These are phyloP conservation scores for Flaveria bidentis DNA, from an alignment of 129 eudicot species.

Conservation along the genomic window DNA sequence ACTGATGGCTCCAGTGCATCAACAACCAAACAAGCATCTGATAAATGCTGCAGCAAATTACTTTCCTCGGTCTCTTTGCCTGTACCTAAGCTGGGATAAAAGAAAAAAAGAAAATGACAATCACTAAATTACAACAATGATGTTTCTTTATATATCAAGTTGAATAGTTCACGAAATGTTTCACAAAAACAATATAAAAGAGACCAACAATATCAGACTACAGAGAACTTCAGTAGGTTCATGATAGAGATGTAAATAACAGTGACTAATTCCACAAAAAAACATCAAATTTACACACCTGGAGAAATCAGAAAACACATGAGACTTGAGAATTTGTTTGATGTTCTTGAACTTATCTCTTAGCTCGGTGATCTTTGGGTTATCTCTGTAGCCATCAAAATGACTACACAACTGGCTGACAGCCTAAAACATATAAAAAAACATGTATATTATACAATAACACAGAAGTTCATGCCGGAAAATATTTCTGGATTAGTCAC, in stretches of 20 bases:
- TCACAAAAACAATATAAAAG: neutral
- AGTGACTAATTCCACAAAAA: neutral
- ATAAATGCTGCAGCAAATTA: conserved; percentile 83
- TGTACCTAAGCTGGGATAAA: conserved; percentile 85
- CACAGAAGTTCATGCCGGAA: conserved; percentile 12
- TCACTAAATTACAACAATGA: conserved; percentile 19
- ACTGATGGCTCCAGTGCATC: conserved; percentile 99
- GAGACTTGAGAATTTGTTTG: conserved; percentile 93
- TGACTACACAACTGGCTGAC: conserved; percentile 97
- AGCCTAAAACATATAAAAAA: conserved; percentile 60
- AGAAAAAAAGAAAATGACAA: conserved; percentile 15
- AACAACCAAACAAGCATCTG: conserved; percentile 98
- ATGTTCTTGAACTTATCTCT: conserved; percentile 96
- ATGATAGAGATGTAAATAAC: conserved; percentile 17
- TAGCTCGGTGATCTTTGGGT: conserved; percentile 90
- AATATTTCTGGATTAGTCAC: conserved; percentile 10
- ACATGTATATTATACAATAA: conserved; percentile 20
- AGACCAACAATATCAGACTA: conserved; percentile 15
- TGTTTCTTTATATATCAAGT: conserved; percentile 3
- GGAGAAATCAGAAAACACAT: conserved; percentile 96
- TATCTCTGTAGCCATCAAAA: conserved; percentile 97
- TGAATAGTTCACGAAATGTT: conserved; percentile 6
- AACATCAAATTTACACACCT: conserved; percentile 52
- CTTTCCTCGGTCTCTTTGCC: conserved; percentile 94
- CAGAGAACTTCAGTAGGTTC: conserved; percentile 22